Percentiles rank a stretch among this genome's conserved stretches.
Conservation (phyloP, 345 rosid genomes). For the Rhizophora apiculata region DNA sequence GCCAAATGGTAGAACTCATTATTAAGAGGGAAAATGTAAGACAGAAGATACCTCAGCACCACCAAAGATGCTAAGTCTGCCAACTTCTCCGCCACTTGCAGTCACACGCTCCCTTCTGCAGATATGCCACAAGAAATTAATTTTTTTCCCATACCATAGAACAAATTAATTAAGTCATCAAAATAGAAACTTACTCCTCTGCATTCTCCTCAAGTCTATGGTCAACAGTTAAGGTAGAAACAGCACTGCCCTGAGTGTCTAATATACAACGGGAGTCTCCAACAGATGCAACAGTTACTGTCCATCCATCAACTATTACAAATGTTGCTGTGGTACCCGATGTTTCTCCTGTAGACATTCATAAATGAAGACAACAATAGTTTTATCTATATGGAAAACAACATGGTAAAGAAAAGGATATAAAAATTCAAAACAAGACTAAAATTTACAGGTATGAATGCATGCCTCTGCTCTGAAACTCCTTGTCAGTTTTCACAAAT, state of each 20-base stretch:
- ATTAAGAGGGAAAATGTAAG: slow-evolving; percentile 1
- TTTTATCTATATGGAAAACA: slow-evolving; percentile 8
- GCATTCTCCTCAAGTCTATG: slow-evolving; percentile 83
- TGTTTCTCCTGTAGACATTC: slow-evolving; percentile 61
- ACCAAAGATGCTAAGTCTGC: slow-evolving; percentile 80
- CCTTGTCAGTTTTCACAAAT: slow-evolving; percentile 90
- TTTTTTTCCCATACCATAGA: slow-evolving; percentile 4
- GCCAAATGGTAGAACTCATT: not conserved
- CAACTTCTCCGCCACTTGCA: slow-evolving; percentile 98
- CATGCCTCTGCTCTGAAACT: slow-evolving; percentile 84
- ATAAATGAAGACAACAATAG: slow-evolving; percentile 12
- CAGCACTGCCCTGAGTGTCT: slow-evolving; percentile 64
- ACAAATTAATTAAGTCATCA: slow-evolving; percentile 2
- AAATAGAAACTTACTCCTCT: slow-evolving; percentile 61
- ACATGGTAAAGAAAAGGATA: not conserved
- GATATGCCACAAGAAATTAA: slow-evolving; percentile 7
- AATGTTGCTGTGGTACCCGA: slow-evolving; percentile 94
- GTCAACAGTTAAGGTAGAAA: slow-evolving; percentile 75
- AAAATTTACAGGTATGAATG: not conserved
- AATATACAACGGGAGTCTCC: slow-evolving; percentile 91
- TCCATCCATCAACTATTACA: slow-evolving; percentile 89
- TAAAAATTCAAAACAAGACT: not conserved
- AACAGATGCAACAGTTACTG: slow-evolving; percentile 88
- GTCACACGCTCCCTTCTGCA: slow-evolving; percentile 83
- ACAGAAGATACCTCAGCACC: slow-evolving; percentile 61